These are phyloP conservation scores for Wallacemonas sp. DNA, from an alignment of 208 protist genomes.

Conservation along the genomic window DNA sequence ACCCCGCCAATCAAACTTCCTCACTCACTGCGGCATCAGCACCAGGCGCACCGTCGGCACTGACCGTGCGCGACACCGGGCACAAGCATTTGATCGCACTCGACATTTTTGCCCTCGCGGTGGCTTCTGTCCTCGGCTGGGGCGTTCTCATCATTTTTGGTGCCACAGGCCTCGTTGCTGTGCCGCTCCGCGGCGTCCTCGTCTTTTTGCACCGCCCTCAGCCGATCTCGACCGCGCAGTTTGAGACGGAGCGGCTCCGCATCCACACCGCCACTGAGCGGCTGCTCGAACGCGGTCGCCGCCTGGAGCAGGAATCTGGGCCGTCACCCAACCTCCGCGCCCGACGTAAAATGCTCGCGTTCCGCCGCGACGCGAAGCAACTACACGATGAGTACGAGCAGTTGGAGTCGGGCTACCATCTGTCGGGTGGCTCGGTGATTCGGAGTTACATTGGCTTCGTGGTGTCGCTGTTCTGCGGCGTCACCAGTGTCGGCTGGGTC, in stretches of 20 bases:
- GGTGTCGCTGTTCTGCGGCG: conserved; percentile 40
- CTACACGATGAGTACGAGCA: conserved; percentile 70
- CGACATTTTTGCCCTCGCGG: conserved; percentile 34
- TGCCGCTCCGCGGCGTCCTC: conserved; percentile 85
- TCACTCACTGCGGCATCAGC: too few species aligned
- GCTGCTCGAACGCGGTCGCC: conserved; percentile 61
- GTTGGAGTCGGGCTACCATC: conserved; percentile 74
- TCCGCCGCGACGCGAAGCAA: conserved; percentile 74
- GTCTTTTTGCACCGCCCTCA: conserved; percentile 70
- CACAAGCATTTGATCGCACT: not conserved
- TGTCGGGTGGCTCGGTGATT: conserved; percentile 62
- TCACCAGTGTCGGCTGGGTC: conserved; percentile 78
- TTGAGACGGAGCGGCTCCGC: conserved; percentile 57
- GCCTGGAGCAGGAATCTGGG: conserved; percentile 55
- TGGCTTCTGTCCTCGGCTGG: conserved; percentile 76
- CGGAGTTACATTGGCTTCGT: conserved; percentile 42
- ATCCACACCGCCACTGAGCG: conserved; percentile 67
- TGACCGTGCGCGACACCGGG: too few species aligned
- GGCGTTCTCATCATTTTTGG: conserved; percentile 91
- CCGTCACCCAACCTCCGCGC: conserved; percentile 26
- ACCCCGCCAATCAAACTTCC: not conserved
- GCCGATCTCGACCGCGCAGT: conserved; percentile 77
- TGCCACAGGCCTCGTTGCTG: conserved; percentile 88
- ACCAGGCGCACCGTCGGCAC: too few species aligned
- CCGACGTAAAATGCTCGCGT: conserved; percentile 59